Evolutionary conservation across 176 grass and related monocot species (phyloP).

Genomic region (Rhipidocladum racemiflorum): DNA sequence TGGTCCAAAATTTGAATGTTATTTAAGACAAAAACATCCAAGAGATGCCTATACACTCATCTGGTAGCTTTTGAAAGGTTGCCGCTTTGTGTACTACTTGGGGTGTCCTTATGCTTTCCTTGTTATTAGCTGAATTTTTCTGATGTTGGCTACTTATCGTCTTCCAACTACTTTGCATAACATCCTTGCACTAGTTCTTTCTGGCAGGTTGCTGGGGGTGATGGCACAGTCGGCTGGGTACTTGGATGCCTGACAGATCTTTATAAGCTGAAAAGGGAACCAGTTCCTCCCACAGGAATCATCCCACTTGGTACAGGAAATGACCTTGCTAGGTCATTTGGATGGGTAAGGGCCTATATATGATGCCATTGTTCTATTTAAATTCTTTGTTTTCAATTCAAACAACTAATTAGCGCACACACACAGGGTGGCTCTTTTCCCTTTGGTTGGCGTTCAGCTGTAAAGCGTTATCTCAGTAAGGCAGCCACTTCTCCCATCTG

Average conservation of each 20-base stretch:
- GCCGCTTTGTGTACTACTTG: not conserved
- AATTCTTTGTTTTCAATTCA: constrained; percentile 13
- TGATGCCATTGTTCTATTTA: not conserved
- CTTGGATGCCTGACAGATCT: constrained; percentile 86
- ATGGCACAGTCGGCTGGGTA: constrained; percentile 94
- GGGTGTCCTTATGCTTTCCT: not conserved
- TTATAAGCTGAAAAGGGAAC: constrained; percentile 70
- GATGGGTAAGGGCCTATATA: constrained; percentile 68
- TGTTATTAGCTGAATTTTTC: not conserved
- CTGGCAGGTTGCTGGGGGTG: constrained; percentile 94
- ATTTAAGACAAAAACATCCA: no score
- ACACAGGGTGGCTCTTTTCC: constrained; percentile 91
- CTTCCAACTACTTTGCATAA: constrained; percentile 35
- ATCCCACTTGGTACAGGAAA: constrained; percentile 98
- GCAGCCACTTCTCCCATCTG: constrained; percentile 50
- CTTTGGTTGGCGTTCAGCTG: constrained; percentile 87
- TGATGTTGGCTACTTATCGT: not conserved
- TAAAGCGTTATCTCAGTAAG: constrained; percentile 70
- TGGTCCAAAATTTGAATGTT: no score
- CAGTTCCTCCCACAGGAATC: constrained; percentile 87
- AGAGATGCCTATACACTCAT: no score
- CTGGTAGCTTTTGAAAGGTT: not conserved
- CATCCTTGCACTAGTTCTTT: constrained; percentile 33
- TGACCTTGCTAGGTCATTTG: constrained; percentile 89
- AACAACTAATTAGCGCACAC: constrained; percentile 26